These are phyloP conservation scores for Odontarrhena argentea DNA, from an alignment of 345 rosid species.

Conservation along the genomic window DNA sequence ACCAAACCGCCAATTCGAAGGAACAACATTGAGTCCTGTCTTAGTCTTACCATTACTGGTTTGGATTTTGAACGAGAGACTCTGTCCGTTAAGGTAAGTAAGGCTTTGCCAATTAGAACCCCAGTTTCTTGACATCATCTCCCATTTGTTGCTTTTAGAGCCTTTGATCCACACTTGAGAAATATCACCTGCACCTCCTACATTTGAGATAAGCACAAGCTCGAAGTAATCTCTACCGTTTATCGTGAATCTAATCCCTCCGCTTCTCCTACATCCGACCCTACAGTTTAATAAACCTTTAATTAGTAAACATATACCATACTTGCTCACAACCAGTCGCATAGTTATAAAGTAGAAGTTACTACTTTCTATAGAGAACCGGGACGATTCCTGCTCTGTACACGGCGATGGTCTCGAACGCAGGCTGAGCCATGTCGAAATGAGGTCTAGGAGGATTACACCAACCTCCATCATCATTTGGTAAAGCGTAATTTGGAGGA, in stretches of 20 bases:
- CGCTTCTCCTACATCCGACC: constrained; percentile 61
- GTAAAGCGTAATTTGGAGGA: constrained; percentile 68
- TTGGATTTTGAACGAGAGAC: constrained; percentile 61
- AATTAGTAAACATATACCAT: background rate
- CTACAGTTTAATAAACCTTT: constrained; percentile 33
- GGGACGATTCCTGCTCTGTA: constrained; percentile 80
- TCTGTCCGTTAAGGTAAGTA: constrained; percentile 63
- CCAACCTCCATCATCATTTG: constrained; percentile 80
- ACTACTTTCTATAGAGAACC: constrained; percentile 57
- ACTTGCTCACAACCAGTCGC: too few relatives aligned
- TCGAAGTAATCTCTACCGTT: constrained; percentile 65
- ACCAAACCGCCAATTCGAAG: constrained; percentile 67
- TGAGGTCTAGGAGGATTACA: constrained; percentile 76
- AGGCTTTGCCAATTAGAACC: constrained; percentile 72
- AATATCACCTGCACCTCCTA: constrained; percentile 63
- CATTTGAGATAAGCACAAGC: constrained; percentile 66
- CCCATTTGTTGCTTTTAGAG: constrained; percentile 55
- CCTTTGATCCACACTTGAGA: constrained; percentile 61
- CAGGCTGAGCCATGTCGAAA: constrained; percentile 82
- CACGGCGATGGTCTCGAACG: constrained; percentile 66
- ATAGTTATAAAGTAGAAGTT: background rate
- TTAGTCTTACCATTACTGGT: constrained; percentile 48
- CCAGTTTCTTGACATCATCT: constrained; percentile 70
- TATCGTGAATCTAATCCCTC: constrained; percentile 68
- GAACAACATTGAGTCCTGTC: constrained; percentile 50